Percentiles rank a stretch among this genome's conserved stretches.
Conservation (phyloP, 768 basidiomycete species). For the Rhizopogon roseolus region DNA sequence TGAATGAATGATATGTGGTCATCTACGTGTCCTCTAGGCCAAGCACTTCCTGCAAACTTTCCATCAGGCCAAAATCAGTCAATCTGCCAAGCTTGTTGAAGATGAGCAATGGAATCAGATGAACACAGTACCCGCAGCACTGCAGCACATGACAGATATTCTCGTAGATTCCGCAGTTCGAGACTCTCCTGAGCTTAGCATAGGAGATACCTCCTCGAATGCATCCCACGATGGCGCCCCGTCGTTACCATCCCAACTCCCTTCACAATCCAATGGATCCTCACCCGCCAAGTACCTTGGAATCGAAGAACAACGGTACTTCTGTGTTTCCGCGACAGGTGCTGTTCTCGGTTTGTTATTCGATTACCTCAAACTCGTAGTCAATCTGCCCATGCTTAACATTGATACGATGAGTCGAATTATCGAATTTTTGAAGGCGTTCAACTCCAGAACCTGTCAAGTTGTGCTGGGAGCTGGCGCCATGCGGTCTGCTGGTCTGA, state of each 20-base stretch:
- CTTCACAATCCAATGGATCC: slow-evolving; percentile 16
- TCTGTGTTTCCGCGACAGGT: slow-evolving; percentile 80
- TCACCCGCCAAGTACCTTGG: slow-evolving; percentile 51
- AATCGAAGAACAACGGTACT: slow-evolving; percentile 84
- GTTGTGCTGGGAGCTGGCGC: slow-evolving; percentile 97
- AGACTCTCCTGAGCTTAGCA: slow-evolving; percentile 68
- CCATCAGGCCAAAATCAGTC: slow-evolving; percentile 75
- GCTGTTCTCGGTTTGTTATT: slow-evolving; percentile 65
- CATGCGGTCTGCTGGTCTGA: slow-evolving; percentile 96
- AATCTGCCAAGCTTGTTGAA: slow-evolving; percentile 86
- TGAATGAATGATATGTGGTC: background rate
- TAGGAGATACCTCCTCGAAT: slow-evolving; percentile 20
- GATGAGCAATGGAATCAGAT: slow-evolving; percentile 91
- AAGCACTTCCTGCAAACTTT: slow-evolving; percentile 84
- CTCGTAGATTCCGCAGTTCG: slow-evolving; percentile 78
- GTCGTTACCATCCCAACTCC: slow-evolving; percentile 16
- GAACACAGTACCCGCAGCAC: slow-evolving; percentile 52
- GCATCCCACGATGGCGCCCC: slow-evolving; percentile 6
- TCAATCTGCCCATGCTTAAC: slow-evolving; percentile 84
- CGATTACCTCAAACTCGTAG: slow-evolving; percentile 85
- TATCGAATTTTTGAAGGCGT: slow-evolving; percentile 95
- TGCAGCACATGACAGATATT: slow-evolving; percentile 71
- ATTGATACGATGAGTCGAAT: slow-evolving; percentile 94
- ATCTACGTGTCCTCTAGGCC: slow-evolving; percentile 43
- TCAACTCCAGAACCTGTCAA: slow-evolving; percentile 97